Conservation (phyloP, 257 asterid species). For the Solanum pennellii region DNA sequence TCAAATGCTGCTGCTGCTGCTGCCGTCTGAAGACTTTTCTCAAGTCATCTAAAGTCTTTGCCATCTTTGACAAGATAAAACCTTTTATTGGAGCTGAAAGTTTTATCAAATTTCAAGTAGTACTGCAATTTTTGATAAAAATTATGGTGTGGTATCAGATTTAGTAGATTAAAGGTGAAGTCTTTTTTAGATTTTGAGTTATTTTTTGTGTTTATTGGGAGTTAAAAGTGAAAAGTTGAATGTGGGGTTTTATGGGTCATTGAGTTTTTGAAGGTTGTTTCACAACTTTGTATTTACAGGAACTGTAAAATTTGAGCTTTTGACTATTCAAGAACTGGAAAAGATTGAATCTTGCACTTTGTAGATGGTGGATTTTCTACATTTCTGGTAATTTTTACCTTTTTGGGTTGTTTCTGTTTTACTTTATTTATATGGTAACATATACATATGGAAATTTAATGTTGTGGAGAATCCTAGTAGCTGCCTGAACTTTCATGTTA, state of each 20-base stretch:
- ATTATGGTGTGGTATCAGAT: not conserved
- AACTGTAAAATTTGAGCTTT: not conserved
- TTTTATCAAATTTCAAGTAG: not conserved
- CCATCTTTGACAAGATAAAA: not conserved
- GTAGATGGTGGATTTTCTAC: not conserved
- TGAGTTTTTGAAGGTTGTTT: not conserved
- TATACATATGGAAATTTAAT: not conserved
- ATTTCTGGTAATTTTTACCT: not conserved
- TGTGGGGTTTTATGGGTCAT: not conserved
- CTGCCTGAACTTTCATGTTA: not conserved
- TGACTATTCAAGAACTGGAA: not conserved
- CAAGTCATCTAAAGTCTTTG: not conserved
- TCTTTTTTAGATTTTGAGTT: not conserved
- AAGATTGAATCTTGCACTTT: not conserved
- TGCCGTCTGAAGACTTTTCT: conserved; percentile 21
- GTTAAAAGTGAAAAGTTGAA: not conserved
- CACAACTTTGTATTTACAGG: not conserved
- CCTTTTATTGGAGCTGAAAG: not conserved
- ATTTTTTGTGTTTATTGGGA: not conserved
- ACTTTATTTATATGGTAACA: not conserved
- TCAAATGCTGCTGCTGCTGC: not conserved
- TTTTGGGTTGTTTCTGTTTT: not conserved
- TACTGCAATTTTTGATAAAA: not conserved
- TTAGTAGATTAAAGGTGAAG: conserved; percentile 6
- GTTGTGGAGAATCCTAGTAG: not conserved